Base-by-base conservation (phyloP, 805 yeast species). In the Myxozyma nipponensis region DNA sequence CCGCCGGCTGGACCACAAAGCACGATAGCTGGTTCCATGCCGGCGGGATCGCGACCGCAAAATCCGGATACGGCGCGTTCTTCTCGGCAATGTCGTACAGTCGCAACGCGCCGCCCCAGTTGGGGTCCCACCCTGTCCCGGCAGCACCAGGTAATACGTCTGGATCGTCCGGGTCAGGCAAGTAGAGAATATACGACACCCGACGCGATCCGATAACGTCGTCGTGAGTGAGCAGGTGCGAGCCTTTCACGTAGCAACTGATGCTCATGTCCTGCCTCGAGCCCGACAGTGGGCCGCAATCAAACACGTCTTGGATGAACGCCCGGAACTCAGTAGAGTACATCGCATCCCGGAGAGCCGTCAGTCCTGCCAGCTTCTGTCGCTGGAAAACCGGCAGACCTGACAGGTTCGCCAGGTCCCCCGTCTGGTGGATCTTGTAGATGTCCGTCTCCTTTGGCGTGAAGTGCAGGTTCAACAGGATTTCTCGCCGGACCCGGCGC, bases 381-480 rank as follows among this genome's bases (percentile, higher is more conserved):
- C 85, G 69, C 65, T 91, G 95, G 48, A 81, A 78, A 74, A 82
- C 76, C 55, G 88, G 79, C 54, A 93, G 73, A 1, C 96, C 96
- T 0, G 93, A 84, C 39, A 93, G 69, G 66, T 93, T 95, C 38
- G 96, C 96, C 59, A 93, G 76, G 68, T 96, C 65, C 84, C 99
- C 70, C 79, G 86, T 72, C 83, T 97, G 76, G 48, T 66, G 70
- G 70, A 82, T 95, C 66, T 87, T 90, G 69, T 93, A 93, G 56
- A 93, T 93, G 65, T 93, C 99, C 0, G 99, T 93, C 68, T 95
- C 99, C 67, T 95, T 93, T 60, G 83, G 81, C 7, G 98, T 89
- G 73, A 95, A 93, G 39, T 86, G 93, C 54, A 93, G 83, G 62
- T 89, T 84, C 2, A 75, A 70, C 57, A 86, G 77, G 23, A 95